phyloP scores from a whole-genome alignment of 352 stramenopile species.

The Thalassiosira mediterranea region DNA sequence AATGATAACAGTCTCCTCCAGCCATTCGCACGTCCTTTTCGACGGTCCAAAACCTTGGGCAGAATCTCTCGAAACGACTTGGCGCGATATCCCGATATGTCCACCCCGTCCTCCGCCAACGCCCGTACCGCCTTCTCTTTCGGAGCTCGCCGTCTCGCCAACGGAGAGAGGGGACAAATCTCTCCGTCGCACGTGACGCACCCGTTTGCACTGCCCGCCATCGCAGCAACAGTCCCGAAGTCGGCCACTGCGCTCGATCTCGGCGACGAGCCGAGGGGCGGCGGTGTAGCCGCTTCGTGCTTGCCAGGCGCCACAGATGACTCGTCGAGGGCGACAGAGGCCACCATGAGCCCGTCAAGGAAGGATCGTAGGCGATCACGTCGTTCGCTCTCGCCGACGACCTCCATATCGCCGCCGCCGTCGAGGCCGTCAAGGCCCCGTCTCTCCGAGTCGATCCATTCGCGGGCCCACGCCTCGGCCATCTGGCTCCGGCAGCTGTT shows the following conservation, averaged over 20 bases:
- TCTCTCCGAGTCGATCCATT: conserved; percentile 43
- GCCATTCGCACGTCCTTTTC: not conserved
- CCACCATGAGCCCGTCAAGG: conserved; percentile 33
- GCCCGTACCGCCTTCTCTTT: conserved; percentile 47
- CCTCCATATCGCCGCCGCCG: not conserved
- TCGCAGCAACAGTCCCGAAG: too few species aligned
- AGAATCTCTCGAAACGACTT: conserved; percentile 48
- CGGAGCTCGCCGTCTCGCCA: conserved; percentile 1
- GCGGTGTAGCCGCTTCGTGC: not conserved
- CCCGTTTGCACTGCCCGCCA: not conserved
- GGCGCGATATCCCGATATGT: conserved; percentile 46
- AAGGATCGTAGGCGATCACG: conserved; percentile 33
- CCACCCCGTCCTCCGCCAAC: conserved; percentile 50
- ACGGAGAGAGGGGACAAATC: not conserved
- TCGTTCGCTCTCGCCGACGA: conserved; percentile 3
- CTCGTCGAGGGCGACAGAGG: conserved; percentile 48
- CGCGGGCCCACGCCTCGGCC: conserved; percentile 51
- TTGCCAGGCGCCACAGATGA: not conserved
- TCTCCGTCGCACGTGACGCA: conserved; percentile 43
- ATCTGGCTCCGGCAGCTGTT: conserved; percentile 61
- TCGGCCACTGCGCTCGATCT: too few species aligned
- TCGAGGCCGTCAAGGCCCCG: conserved; percentile 1
- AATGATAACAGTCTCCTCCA: conserved; percentile 1
- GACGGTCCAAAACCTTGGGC: not conserved
- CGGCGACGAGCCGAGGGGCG: not conserved